Evolutionary conservation across 257 asterid species (phyloP), one percentile per base, ranked within the genome.

Genomic region (Schizonepeta tenuifolia): DNA sequence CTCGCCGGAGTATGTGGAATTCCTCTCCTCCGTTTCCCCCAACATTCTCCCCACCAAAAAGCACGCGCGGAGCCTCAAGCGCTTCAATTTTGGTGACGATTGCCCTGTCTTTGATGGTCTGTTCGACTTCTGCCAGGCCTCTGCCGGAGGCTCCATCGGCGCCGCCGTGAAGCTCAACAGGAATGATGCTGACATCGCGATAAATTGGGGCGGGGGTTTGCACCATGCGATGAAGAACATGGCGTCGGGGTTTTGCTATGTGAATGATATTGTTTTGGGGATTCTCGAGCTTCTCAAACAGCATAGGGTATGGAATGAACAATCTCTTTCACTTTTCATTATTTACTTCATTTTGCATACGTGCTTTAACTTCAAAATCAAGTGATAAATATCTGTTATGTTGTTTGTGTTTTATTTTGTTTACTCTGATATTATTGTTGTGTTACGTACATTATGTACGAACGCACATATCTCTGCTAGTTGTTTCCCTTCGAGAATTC

Each of bases 121-220:
- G 12, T 89, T 83, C 74, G 43, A 18, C 36, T 89, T 91, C 81
- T 89, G 93, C n/a, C 95, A 83, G 83, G 86, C 96, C 15, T 89
- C 95, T 0, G 89, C 93, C 12, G 96, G 97, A 7, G 95, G 97
- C 3, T 89, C 97, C 6, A 81, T 91, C 8, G 97, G 97, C 17
- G 95, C 95, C 9, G 97, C 95, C 56, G 95, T 84, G 36, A 91
- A 86, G 79, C 86, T 91, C n/a, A 91, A 86, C 43, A 44, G 86
- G 55, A 73, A 82, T 75, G 93, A 87, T 22, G 95, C 96, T 20
- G 97, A 89, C 74, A 86, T 91, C 12, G 96, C 96, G 5, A 86
- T 91, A 50, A 89, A 91, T 83, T 91, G 97, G 97, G 96, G 95
- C 4, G 97, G 97, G 62, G 97, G 97, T 3, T 76, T 91, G 74